phyloP scores from a whole-genome alignment of 1,284 basidiomycete genomes.

The Ceraceosorus guamensis region DNA sequence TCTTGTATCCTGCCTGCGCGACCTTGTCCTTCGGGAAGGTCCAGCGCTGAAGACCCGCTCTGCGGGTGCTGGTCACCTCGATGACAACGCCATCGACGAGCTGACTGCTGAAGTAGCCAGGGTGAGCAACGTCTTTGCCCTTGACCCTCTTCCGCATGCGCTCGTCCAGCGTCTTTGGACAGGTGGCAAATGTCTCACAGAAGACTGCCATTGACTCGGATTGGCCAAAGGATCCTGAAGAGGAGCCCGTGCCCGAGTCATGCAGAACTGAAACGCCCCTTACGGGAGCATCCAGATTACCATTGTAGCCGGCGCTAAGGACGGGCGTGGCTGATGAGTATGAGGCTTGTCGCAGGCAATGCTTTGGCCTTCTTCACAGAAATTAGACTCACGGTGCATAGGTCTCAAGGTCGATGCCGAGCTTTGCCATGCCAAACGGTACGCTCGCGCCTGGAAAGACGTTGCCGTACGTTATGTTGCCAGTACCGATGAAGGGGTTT shows the following conservation, averaged over 20 bases:
- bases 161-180: constrained; percentile 30
- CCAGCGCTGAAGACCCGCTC: constrained; percentile 32
- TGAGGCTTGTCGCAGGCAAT: too few species aligned
- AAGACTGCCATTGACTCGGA: constrained; percentile 35
- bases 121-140: constrained; percentile 21
- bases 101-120: constrained; percentile 35
- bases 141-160: constrained; percentile 20
- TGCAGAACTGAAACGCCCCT: constrained; percentile 34
- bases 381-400: constrained; percentile 37
- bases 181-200: constrained; percentile 26
- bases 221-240: constrained; percentile 33
- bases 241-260: constrained; percentile 39
- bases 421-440: constrained; percentile 39
- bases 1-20: constrained; percentile 9
- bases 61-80: constrained; percentile 29
- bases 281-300: constrained; percentile 18
- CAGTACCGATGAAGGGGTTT: constrained; percentile 19
- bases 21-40: constrained; percentile 24
- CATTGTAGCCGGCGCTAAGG: constrained; percentile 28
- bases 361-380: too few species aligned
- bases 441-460: constrained; percentile 27
- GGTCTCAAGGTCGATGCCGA: constrained; percentile 30
- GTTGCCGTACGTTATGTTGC: constrained; percentile 9
- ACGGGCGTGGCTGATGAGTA: too few species aligned
- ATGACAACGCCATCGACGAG: constrained; percentile 36